Percentiles rank a stretch among this genome's conserved stretches.
Evolutionary conservation across 352 stramenopile species (phyloP).

Genomic region (Globisporangium irregulare): DNA sequence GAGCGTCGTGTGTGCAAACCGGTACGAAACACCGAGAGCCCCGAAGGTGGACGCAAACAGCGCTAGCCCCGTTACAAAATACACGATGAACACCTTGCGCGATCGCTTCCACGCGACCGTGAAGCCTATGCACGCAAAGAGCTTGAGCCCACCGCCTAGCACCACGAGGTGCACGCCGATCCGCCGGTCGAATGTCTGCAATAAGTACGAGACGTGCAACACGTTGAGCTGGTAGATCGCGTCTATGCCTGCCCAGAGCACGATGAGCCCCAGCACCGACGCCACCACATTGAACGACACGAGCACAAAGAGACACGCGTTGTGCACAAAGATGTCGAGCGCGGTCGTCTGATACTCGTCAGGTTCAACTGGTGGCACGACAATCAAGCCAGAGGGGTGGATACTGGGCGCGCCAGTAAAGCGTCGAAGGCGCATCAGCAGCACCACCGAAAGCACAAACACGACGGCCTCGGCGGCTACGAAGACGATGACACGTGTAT

Average conservation of each 20-base stretch:
- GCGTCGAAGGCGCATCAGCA: slow-evolving; percentile 24
- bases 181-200: slow-evolving; percentile 51
- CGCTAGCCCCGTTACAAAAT: slow-evolving; percentile 28
- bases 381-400: neutral
- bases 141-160: slow-evolving; percentile 32
- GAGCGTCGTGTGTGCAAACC: slow-evolving; percentile 18
- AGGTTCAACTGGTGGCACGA: neutral
- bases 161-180: slow-evolving; percentile 48
- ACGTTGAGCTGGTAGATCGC: slow-evolving; percentile 65
- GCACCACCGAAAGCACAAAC: slow-evolving; percentile 19
- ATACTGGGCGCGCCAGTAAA: slow-evolving; percentile 13
- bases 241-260: slow-evolving; percentile 50
- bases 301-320: slow-evolving; percentile 10
- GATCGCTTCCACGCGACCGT: slow-evolving; percentile 26
- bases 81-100: slow-evolving; percentile 24
- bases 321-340: slow-evolving; percentile 13
- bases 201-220: slow-evolving; percentile 54
- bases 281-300: slow-evolving; percentile 22
- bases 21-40: slow-evolving; percentile 38
- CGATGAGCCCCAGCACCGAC: slow-evolving; percentile 26
- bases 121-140: slow-evolving; percentile 34
- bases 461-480: slow-evolving; percentile 19
- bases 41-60: slow-evolving; percentile 46
- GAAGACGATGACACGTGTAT: slow-evolving; percentile 17
- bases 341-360: slow-evolving; percentile 13